Percentiles rank a stretch among this genome's conserved stretches.
Evolutionary conservation across 1,139 yeast species (phyloP).

Genomic region (Torulaspora globosa): DNA sequence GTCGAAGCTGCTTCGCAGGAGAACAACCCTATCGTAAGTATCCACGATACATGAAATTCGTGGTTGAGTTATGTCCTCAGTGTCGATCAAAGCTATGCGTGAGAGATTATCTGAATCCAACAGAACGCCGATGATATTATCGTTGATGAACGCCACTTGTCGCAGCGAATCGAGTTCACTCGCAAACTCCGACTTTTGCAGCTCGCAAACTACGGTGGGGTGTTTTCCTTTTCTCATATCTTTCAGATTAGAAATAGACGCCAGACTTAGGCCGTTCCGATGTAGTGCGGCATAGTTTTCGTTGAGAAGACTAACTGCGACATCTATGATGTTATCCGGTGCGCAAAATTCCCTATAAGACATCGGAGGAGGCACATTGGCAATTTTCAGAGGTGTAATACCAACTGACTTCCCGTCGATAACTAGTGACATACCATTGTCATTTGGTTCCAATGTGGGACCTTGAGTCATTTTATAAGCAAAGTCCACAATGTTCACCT

Average conservation of each 20-base stretch:
- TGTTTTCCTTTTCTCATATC: constrained; percentile 42
- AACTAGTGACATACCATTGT: constrained; percentile 74
- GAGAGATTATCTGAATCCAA: constrained; percentile 51
- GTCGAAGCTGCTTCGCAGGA: constrained; percentile 55
- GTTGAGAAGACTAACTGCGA: constrained; percentile 62
- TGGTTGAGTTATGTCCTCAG: constrained; percentile 44
- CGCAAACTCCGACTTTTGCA: constrained; percentile 41
- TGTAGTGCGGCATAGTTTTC: constrained; percentile 56
- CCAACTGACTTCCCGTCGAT: constrained; percentile 72
- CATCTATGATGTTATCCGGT: constrained; percentile 53
- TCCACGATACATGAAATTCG: constrained; percentile 43
- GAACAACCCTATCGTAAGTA: constrained; percentile 48
- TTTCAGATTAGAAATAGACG: constrained; percentile 40
- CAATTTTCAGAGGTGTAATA: constrained; percentile 77
- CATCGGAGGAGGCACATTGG: constrained; percentile 95
- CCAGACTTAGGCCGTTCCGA: constrained; percentile 42
- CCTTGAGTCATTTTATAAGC: constrained; percentile 65
- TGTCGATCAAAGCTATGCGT: constrained; percentile 48
- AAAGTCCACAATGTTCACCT: constrained; percentile 64
- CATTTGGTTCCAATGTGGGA: constrained; percentile 61
- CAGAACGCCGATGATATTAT: constrained; percentile 51
- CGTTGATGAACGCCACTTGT: constrained; percentile 58
- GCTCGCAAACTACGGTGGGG: constrained; percentile 44
- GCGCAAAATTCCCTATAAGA: constrained; percentile 63
- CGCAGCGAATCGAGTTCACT: constrained; percentile 49